Evolutionary conservation across 306 rosid species (phyloP).

Genomic region (Sindora glabra): DNA sequence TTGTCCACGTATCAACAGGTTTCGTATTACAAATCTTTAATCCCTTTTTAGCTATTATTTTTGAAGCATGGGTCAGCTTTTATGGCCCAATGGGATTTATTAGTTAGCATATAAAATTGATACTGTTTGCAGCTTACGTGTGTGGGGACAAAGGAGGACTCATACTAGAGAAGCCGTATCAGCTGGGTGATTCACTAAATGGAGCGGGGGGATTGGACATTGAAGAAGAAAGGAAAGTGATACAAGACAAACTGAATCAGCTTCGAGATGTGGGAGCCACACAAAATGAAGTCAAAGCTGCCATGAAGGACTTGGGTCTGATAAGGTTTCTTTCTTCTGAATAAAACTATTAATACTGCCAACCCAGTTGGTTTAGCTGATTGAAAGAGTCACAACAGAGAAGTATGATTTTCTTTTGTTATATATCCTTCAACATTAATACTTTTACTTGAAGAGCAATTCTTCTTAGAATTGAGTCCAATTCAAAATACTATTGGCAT

Average conservation of each 20-base stretch:
- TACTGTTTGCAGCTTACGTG: constrained; percentile 42
- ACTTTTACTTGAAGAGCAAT: no score
- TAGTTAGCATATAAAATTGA: background rate
- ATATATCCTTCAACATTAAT: no score
- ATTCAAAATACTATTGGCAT: no score
- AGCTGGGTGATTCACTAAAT: constrained; percentile 57
- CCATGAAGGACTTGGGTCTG: constrained; percentile 63
- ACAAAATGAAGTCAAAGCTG: constrained; percentile 25
- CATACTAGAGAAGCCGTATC: constrained; percentile 38
- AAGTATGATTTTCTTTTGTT: no score
- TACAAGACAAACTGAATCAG: constrained; percentile 25
- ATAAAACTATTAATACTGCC: no score
- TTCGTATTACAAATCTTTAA: background rate
- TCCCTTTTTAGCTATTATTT: background rate
- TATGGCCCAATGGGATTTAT: no score
- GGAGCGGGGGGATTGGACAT: constrained; percentile 48
- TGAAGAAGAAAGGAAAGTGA: constrained; percentile 29
- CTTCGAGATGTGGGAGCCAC: constrained; percentile 34
- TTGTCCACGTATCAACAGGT: constrained; percentile 83
- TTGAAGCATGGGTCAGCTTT: no score
- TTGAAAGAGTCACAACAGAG: no score
- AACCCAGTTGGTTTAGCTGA: no score
- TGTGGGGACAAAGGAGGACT: constrained; percentile 65
- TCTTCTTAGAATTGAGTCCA: no score
- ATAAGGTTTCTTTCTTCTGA: constrained; percentile 36